Evolutionary conservation across 169 alveolate species (phyloP), one percentile per base, ranked within the genome.

Genomic region (Cryptosporidium canis): DNA sequence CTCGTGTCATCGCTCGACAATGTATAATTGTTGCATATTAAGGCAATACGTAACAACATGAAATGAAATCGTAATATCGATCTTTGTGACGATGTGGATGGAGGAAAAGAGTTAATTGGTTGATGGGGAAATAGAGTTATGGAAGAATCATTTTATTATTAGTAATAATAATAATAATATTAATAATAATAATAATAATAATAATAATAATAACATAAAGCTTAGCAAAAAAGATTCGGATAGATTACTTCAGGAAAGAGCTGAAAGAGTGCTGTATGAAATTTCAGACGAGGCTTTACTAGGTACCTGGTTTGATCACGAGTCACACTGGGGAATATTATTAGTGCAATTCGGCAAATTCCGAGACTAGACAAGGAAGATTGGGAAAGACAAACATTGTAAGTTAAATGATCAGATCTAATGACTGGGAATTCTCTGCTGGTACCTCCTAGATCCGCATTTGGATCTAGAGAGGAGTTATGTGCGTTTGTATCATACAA

Each of bases 1-100:
- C 61, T 39, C 48, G 11, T 6, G 77, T 77, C 87, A 77, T 77
- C 87, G 87, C 87, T 77, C 87, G 87, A 77, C 87, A 58, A 33
- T 31, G 2, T 70, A 70, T 31, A 77, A 39, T 21, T 27, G 45
- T 31, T 51, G 66, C 48, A 35, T 1, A 14, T 8, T 24, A 77
- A 77, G 87, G 87, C 87, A 77, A 77, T 77, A 63, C 87, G 87
- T 77, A 77, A 41, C 87, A 77, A 77, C 87, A 77, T 77, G 87
- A 77, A 77, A 41, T 58, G 87, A 77, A 77, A 77, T 77, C 87
- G 87, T 56, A 56, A 58, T 77, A 27, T 56, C 87, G 87, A 77
- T 77, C 61, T 77, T 58, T 77, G 64, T 41, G 41, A 77, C 87
- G 87, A 77, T 77, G 41, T 41, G 43, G 64, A 14, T 29, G 21